Base-by-base conservation (phyloP, 495 filamentous ascomycete genomes). In the Trichoderma virens region DNA sequence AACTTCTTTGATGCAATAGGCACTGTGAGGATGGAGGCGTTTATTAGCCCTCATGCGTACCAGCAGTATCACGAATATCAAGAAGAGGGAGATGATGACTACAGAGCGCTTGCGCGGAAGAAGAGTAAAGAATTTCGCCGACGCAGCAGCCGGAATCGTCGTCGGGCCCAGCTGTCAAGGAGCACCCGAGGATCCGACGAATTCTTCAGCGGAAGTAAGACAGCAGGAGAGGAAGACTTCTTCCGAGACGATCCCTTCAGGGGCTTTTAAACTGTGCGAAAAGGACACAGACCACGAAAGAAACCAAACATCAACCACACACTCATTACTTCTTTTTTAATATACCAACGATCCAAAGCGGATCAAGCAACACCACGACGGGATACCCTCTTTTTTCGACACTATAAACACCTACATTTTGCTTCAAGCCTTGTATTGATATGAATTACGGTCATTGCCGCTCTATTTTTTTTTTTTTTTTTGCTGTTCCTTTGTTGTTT, bases 21-120 rank as follows among this genome's bases (percentile, higher is more conserved):
- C 18, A 97, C 92, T 11, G 86, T 98, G 45, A 86, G 94, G 32
- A 98, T 98, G 94, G 94, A 98, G 74, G 94, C 94, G 0, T 98
- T 98, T 71, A 89, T 93, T 62, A 86, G 85, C 64, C 83, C 84
- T 16, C 71, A 84, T 16, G 73, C 75, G 8, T 75, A 79, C 54
- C 68, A 70, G 1, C 73, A 70, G 8, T 75, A 78, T 47, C 75
- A 79, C 5, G 80, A 81, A 25, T 74, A 77, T 45, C 75, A 75
- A 35, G 74, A 79, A 65, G 78, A 82, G 62, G 34, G 74, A 35
- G 74, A 76, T 30, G 79, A 83, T 30, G 80, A 82, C 60, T 74
- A 75, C 63, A 74, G 75, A 30, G 67, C 72, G 56, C 67, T 70
- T 6, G 71, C 72, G 5, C 76, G 79, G 34, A 69, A 77, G 41